Percentiles rank a stretch among this genome's conserved stretches.
phyloP scores from a whole-genome alignment of 2,329 filamentous ascomycete genomes.

The Xylariaceae sp. region DNA sequence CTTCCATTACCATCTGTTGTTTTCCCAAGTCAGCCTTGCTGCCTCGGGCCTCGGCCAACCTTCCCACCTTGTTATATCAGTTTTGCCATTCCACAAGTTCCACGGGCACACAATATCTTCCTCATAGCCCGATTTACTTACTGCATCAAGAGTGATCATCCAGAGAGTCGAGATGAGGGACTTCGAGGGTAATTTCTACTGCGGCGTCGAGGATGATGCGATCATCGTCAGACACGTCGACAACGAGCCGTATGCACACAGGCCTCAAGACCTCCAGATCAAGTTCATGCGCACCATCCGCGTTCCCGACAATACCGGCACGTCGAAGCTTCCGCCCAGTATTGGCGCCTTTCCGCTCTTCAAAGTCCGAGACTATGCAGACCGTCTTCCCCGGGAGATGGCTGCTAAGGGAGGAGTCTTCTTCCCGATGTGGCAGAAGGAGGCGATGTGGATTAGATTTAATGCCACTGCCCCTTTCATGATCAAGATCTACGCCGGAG shows the following conservation, averaged over 20 bases:
- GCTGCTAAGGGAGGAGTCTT: conserved; percentile 47
- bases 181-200: not conserved
- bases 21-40: too few relatives aligned
- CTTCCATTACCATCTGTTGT: too few relatives aligned
- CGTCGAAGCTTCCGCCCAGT: conserved; percentile 39
- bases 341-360: conserved; percentile 45
- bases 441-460: conserved; percentile 47
- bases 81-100: too few relatives aligned
- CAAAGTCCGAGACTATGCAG: conserved; percentile 37
- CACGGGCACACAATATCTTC: too few relatives aligned
- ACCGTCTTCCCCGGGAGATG: conserved; percentile 40
- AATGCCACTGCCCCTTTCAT: conserved; percentile 33
- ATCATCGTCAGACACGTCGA: conserved; percentile 9
- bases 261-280: conserved; percentile 33
- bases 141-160: not conserved
- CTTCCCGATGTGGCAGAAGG: conserved; percentile 48
- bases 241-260: not conserved
- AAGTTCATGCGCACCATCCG: conserved; percentile 46
- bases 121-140: not conserved
- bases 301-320: conserved; percentile 43
- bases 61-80: too few relatives aligned
- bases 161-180: conserved; percentile 1
- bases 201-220: not conserved
- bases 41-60: too few relatives aligned
- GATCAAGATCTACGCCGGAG: conserved; percentile 45